Evolutionary conservation across 2,329 filamentous ascomycete species (phyloP).

Genomic region (Xylariomycetidae sp.): DNA sequence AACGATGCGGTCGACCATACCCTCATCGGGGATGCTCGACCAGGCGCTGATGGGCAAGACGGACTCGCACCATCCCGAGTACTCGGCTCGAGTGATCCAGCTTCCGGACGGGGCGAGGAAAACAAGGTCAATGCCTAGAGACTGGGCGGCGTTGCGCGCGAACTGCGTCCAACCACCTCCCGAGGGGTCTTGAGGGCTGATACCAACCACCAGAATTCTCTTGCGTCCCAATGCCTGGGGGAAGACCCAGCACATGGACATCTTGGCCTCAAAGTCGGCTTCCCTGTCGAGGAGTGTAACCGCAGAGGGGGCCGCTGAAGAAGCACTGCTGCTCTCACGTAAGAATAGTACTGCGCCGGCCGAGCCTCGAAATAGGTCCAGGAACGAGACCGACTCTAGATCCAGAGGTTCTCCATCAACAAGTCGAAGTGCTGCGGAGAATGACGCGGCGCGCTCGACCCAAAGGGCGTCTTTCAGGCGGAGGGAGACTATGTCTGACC

Average conservation of each 20-base stretch:
- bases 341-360: conserved; percentile 17
- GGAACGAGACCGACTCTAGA: conserved; percentile 10
- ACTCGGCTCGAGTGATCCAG: conserved; percentile 18
- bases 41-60: conserved; percentile 19
- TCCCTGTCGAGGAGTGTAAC: conserved; percentile 11
- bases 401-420: conserved; percentile 10
- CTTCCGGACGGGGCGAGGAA: conserved; percentile 17
- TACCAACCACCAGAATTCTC: conserved; percentile 20
- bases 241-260: conserved; percentile 17
- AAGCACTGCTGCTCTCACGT: neutral
- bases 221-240: conserved; percentile 10
- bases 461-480: conserved; percentile 17
- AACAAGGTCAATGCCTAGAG: conserved; percentile 20
- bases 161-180: conserved; percentile 21
- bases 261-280: conserved; percentile 16
- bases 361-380: conserved; percentile 14
- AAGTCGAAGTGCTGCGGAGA: conserved; percentile 14
- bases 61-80: conserved; percentile 18
- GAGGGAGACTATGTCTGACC: conserved; percentile 20
- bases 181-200: conserved; percentile 19
- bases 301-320: neutral
- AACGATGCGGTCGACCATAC: conserved; percentile 17
- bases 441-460: conserved; percentile 13
- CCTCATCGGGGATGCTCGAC: conserved; percentile 14
- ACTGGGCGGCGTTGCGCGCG: conserved; percentile 15